Evolutionary conservation across 495 filamentous ascomycete genomes (phyloP).

Genomic region (Penicillium daleae): DNA sequence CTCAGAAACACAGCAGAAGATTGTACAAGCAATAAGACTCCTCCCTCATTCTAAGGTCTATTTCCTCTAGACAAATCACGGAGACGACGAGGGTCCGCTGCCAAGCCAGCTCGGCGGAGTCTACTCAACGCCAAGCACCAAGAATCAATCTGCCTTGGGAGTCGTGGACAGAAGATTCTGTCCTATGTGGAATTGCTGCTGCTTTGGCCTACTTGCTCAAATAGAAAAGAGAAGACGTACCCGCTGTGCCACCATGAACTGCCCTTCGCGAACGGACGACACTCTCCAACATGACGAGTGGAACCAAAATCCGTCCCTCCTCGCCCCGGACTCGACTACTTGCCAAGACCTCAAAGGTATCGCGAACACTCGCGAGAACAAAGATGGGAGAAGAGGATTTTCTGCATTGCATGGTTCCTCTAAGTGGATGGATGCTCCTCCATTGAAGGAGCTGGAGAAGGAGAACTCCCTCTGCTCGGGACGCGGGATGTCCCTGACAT

Average conservation of each 20-base stretch:
- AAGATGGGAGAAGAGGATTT: conserved; percentile 6
- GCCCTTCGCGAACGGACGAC: conserved; percentile 60
- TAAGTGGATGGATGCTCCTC: conserved; percentile 17
- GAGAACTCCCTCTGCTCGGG: conserved; percentile 10
- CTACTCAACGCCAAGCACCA: conserved; percentile 4
- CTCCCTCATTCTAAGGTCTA: background rate
- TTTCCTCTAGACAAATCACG: background rate
- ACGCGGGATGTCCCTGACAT: conserved; percentile 35
- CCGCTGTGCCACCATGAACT: conserved; percentile 52
- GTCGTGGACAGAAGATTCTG: background rate
- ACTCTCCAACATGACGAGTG: conserved; percentile 48
- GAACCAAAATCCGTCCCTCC: conserved; percentile 56
- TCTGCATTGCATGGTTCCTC: background rate
- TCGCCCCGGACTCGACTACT: conserved; percentile 59
- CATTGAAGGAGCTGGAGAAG: conserved; percentile 10
- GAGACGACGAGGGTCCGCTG: conserved; percentile 1
- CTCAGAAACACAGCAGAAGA: background rate
- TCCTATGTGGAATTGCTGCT: background rate
- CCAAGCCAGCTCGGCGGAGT: conserved; percentile 5
- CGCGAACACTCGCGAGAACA: conserved; percentile 29
- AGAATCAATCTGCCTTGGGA: conserved; percentile 7
- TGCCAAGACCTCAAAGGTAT: conserved; percentile 61
- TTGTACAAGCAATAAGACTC: background rate
- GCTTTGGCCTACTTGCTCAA: background rate
- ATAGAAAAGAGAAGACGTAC: background rate